Percentiles rank a stretch among this genome's conserved stretches.
phyloP scores from a whole-genome alignment of 2,329 filamentous ascomycete genomes.

The Fusarium verticillioides region DNA sequence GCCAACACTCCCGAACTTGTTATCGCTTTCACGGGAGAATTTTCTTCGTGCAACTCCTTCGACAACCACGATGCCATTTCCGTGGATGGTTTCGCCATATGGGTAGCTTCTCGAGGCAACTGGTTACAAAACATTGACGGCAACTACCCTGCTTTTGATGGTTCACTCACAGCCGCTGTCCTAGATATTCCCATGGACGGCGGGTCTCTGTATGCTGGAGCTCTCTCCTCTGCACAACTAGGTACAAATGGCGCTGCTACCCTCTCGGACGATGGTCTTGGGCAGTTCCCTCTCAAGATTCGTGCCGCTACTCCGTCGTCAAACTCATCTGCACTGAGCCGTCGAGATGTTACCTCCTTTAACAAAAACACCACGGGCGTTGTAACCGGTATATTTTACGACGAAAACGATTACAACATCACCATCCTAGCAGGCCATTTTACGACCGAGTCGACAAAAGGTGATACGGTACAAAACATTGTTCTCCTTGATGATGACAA shows the following conservation, averaged over 20 bases:
- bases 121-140: slow-evolving; percentile 86
- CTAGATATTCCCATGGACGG: slow-evolving; percentile 71
- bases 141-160: slow-evolving; percentile 73
- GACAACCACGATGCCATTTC: slow-evolving; percentile 68
- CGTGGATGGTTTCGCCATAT: slow-evolving; percentile 84
- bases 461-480: slow-evolving; percentile 80
- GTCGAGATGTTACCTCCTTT: slow-evolving; percentile 58
- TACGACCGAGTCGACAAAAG: slow-evolving; percentile 73
- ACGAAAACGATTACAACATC: slow-evolving; percentile 75
- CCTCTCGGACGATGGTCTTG: slow-evolving; percentile 65
- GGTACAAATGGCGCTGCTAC: slow-evolving; percentile 78
- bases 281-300: slow-evolving; percentile 68
- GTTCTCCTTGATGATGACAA: slow-evolving; percentile 83
- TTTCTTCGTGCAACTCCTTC: slow-evolving; percentile 77
- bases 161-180: slow-evolving; percentile 75
- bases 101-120: slow-evolving; percentile 85
- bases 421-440: slow-evolving; percentile 93
- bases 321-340: slow-evolving; percentile 53
- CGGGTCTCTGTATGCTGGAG: slow-evolving; percentile 82
- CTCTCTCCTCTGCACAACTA: slow-evolving; percentile 79
- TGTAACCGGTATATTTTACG: slow-evolving; percentile 83
- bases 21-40: slow-evolving; percentile 83
- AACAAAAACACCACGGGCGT: slow-evolving; percentile 70
- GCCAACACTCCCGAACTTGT: slow-evolving; percentile 74
- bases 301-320: slow-evolving; percentile 46